phyloP scores from a whole-genome alignment of 352 stramenopile species.

The Pythium rishiriense region DNA sequence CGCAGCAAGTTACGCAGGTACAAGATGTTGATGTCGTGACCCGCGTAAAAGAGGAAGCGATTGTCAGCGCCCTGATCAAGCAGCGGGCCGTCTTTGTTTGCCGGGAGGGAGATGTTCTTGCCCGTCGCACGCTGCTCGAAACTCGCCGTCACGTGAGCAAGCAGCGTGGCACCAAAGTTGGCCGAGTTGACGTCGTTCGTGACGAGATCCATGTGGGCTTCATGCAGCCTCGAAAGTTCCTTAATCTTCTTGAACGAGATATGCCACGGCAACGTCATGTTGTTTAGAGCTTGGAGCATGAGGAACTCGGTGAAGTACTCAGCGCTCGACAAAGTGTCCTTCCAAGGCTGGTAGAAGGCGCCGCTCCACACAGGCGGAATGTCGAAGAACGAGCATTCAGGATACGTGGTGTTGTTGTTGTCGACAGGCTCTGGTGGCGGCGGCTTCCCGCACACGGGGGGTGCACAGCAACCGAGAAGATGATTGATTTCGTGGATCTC shows the following conservation, averaged over 20 bases:
- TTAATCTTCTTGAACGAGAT: conserved; percentile 67
- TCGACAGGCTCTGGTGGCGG: background rate
- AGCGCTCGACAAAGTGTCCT: conserved; percentile 63
- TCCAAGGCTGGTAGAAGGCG: conserved; percentile 75
- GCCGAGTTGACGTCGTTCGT: conserved; percentile 79
- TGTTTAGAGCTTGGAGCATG: conserved; percentile 74
- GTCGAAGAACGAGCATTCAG: conserved; percentile 55
- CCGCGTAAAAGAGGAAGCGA: conserved; percentile 69
- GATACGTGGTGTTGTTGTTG: conserved; percentile 2
- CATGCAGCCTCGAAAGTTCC: conserved; percentile 54
- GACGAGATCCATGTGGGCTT: conserved; percentile 78
- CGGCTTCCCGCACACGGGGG: conserved; percentile 39
- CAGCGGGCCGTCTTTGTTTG: conserved; percentile 45
- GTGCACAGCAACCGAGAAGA: conserved; percentile 63
- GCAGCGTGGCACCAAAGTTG: conserved; percentile 73
- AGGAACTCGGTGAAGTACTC: conserved; percentile 82
- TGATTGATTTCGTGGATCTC: conserved; percentile 60
- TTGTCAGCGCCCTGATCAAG: conserved; percentile 55
- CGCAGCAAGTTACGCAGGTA: conserved; percentile 75
- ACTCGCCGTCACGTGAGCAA: conserved; percentile 74
- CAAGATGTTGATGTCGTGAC: conserved; percentile 80
- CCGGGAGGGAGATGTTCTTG: conserved; percentile 38
- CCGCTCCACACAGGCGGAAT: conserved; percentile 68
- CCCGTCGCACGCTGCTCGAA: conserved; percentile 63
- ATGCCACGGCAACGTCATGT: conserved; percentile 66